Conservation (phyloP, 2,329 filamentous ascomycete species). For the Diaporthe australafricana region DNA sequence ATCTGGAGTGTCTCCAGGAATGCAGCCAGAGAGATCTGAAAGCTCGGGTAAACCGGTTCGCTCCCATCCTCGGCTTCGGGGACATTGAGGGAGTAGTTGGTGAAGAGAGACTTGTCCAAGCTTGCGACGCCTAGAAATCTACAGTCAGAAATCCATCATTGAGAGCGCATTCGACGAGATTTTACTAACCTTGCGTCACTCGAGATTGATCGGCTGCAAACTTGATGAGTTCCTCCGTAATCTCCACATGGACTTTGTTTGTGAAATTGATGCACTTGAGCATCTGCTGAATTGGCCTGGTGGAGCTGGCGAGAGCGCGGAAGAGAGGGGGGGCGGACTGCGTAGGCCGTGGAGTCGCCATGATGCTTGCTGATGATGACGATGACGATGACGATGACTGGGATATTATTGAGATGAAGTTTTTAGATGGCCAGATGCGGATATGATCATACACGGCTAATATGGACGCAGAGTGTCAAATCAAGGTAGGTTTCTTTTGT, state of each 20-base stretch:
- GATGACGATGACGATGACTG: conserved; percentile 22
- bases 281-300: conserved; percentile 77
- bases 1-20: conserved; percentile 96
- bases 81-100: conserved; percentile 79
- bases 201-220: conserved; percentile 90
- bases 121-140: conserved; percentile 74
- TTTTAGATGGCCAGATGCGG: neutral
- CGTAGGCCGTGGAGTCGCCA: conserved; percentile 33
- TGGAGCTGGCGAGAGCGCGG: conserved; percentile 81
- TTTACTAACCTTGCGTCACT: conserved; percentile 85
- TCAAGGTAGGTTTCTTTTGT: conserved; percentile 42
- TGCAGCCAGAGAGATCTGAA: conserved; percentile 88
- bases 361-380: too few species aligned
- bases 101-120: conserved; percentile 89
- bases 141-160: conserved; percentile 45
- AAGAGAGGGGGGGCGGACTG: conserved; percentile 64
- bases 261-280: conserved; percentile 70
- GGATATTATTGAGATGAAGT: neutral
- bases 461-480: conserved; percentile 35
- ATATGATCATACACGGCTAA: conserved; percentile 35
- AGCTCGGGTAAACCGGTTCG: conserved; percentile 69
- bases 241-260: conserved; percentile 73
- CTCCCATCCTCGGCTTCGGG: conserved; percentile 53
- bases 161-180: conserved; percentile 20
- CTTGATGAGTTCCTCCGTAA: conserved; percentile 85